Conservation (phyloP, 73 alveolate genomes). For the Breviolum minutum region DNA sequence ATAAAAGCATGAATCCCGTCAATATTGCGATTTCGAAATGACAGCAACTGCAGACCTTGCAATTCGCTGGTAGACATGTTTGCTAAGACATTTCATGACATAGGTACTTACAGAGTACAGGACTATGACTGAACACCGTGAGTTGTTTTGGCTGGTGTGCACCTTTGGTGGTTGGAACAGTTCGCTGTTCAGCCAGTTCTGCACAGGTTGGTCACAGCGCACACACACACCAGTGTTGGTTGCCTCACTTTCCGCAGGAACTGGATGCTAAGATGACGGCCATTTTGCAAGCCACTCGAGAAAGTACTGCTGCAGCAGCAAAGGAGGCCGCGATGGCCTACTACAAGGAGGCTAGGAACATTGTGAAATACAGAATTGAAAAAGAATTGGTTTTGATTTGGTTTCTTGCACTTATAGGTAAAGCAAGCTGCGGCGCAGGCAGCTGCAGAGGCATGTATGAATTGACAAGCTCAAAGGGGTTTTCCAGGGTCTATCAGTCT, state of each 20-base stretch:
- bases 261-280: conserved; percentile 41
- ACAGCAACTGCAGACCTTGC: no score
- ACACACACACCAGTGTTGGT: not conserved
- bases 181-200: no score
- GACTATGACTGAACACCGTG: no score
- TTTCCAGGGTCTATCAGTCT: not conserved
- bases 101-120: no score
- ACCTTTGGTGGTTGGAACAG: no score
- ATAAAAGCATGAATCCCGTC: no score
- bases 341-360: conserved; percentile 19
- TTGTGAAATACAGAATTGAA: not conserved
- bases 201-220: no score
- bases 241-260: not conserved
- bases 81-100: no score
- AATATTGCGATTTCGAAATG: no score
- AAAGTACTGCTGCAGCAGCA: conserved; percentile 41
- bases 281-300: conserved; percentile 17
- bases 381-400: not conserved
- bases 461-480: not conserved
- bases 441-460: not conserved
- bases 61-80: no score
- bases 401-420: not conserved
- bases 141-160: no score
- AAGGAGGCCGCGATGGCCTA: conserved; percentile 61
- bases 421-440: conserved; percentile 56